A percentile compares a stretch with the other conserved stretches of the same genome.
Conservation (phyloP, 1,284 basidiomycete genomes). For the Ceratobasidium sp. region DNA sequence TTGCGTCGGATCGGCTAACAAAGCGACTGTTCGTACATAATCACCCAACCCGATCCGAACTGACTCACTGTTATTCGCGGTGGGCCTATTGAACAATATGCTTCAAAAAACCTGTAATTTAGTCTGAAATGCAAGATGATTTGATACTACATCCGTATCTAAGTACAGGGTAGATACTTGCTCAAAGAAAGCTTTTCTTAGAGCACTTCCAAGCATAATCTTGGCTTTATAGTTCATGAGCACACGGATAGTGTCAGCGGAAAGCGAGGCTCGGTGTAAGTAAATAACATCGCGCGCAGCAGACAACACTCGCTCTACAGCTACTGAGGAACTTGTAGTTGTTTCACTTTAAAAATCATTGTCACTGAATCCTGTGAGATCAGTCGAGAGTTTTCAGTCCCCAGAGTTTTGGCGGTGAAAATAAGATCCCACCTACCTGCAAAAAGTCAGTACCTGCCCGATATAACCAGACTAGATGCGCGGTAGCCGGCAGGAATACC, state of each 20-base stretch:
- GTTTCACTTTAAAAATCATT: no score
- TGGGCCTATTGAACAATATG: neutral
- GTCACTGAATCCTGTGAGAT: no score
- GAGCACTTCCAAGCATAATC: neutral
- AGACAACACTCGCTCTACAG: conserved; percentile 27
- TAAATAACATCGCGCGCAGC: conserved; percentile 41
- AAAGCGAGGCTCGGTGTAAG: conserved; percentile 25
- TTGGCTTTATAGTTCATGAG: conserved; percentile 26
- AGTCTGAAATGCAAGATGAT: neutral
- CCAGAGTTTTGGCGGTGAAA: no score
- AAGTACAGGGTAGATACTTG: no score
- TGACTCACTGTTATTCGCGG: neutral
- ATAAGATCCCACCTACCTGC: no score
- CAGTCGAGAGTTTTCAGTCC: no score
- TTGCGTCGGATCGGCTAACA: no score
- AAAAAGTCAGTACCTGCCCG: no score
- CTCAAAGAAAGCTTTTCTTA: neutral
- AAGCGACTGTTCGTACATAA: neutral
- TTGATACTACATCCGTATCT: no score
- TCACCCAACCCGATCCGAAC: conserved; percentile 11
- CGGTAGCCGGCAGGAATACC: no score
- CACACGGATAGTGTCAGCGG: conserved; percentile 34
- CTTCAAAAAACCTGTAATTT: neutral
- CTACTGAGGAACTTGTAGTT: conserved; percentile 34
- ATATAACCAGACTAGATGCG: no score